Base-by-base conservation (phyloP, 2,329 filamentous ascomycete genomes). In the Diaporthe longicolla region DNA sequence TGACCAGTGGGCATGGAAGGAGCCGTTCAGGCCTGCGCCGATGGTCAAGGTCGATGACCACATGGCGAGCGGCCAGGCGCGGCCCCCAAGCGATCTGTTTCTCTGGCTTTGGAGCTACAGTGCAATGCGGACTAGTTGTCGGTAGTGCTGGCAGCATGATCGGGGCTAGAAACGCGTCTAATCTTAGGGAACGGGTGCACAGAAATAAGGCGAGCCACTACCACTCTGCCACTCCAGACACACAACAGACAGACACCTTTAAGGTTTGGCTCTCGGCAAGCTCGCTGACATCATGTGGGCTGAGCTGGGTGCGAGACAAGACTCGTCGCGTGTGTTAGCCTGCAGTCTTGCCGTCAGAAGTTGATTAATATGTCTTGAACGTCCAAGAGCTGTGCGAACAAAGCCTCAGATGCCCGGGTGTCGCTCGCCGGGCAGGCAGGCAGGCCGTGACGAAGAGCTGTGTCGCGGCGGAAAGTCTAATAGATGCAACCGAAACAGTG, bases 141-240 rank as follows among this genome's bases (percentile, higher is more conserved):
- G 63, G 63, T 66, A 54, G 63, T 68, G 32, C 63, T 68, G 63
- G 63, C 63, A 68, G 63, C 63, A 40, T 54, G 63, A 68, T 68
- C 63, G 63, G 63, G 48, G 63, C 63, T 68, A 68, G 32, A 35
- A 54, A 13, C 63, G 63, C 63, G 63, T 68, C 63, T 68, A 68
- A 68, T 54, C 48, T 68, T 68, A 40, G 63, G 63, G 45, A 54
- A 54, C 32, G 63, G 63, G 21, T 21, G 48, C 48, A 52, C 63
- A 68, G 48, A n/a, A 54, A 54, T 15, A 54, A 24, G 48, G 45
- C 48, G 32, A 29, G 48, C 15, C 40, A 26, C 48, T 26, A 52
- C 40, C 15, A 19, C 17, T 17, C 40, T 43, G 40, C 15, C 40
- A 48, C 29, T 52, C 45, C 40, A 21, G 9, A 32, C 40, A 48